Evolutionary conservation across 768 basidiomycete genomes (phyloP).

Genomic region (Boletus barrowsii): DNA sequence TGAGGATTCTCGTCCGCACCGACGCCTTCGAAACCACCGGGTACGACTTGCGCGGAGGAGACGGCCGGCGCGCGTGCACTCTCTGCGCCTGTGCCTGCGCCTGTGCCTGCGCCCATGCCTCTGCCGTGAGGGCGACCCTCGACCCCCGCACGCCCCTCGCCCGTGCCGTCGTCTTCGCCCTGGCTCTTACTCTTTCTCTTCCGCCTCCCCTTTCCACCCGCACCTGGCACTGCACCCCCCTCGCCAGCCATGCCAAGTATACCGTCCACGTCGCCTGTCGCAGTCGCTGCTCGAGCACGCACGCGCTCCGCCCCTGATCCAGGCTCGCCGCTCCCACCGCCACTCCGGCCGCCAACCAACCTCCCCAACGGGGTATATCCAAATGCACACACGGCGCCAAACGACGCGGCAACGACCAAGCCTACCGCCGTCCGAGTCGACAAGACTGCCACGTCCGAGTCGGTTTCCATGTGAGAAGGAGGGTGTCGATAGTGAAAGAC

Average conservation of each 20-base stretch:
- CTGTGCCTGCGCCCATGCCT: no score
- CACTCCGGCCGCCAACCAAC: no score
- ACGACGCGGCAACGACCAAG: slow-evolving; percentile 13
- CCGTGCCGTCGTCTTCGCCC: background rate
- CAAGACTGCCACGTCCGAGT: background rate
- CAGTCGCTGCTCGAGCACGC: no score
- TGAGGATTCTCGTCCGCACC: background rate
- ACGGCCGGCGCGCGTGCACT: background rate
- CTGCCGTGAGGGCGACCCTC: no score
- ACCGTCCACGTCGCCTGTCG: no score
- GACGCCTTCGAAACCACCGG: slow-evolving; percentile 13
- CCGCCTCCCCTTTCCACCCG: background rate
- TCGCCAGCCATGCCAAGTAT: no score
- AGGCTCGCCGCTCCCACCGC: no score
- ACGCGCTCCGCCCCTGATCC: no score
- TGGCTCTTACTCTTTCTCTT: background rate
- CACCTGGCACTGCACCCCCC: background rate
- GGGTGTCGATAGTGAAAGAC: no score
- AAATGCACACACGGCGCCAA: slow-evolving; percentile 16
- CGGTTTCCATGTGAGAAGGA: slow-evolving; percentile 29
- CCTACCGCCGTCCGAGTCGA: slow-evolving; percentile 36
- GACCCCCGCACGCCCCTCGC: background rate
- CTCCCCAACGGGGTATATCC: no score
- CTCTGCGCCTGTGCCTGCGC: no score
- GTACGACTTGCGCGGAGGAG: background rate